Evolutionary conservation across 2,329 filamentous ascomycete genomes (phyloP), one percentile per base, ranked within the genome.

Genomic region (Sporothrix variecibatus): DNA sequence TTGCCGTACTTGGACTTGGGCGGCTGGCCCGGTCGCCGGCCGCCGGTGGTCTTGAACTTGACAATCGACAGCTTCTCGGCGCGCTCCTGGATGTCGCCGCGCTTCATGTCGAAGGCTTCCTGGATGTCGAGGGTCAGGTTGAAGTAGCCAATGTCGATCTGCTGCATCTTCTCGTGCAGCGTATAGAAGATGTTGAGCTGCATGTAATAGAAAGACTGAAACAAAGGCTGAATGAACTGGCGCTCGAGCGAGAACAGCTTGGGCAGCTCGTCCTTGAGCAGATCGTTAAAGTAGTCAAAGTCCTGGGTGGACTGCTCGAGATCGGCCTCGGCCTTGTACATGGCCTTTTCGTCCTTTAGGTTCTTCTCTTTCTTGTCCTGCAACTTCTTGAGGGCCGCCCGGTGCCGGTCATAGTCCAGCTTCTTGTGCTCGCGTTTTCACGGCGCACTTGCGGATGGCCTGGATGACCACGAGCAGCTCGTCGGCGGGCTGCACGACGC

Each of bases 131-230:
- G 87, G 1, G 93, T 93, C 71, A 99, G 88, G 82, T 99, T 93
- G 83, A 99, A 99, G 84, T 99, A 99, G 76, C 94, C 94, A 81
- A 99, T 99, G 80, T 98, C 95, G 82, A 97, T 94, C 78, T 89
- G 91, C 85, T 99, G 96, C 96, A 99, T 99, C 84, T 92, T 94
- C 84, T 98, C 95, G 82, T 99, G 96, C 72, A 99, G 87, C 0
- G 96, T 99, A 84, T 99, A 99, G 83, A 98, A 99, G 77, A 99
- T 94, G 83, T 99, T 99, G 77, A 99, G 89, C 83, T 99, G 96
- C 96, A 99, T 99, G 86, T 98, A 99, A 85, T 99, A 99, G 85
- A 99, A 99, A 11, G 94, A 97, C 82, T 98, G 96, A 87, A 99
- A 99, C 8, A 99, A 89, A 2, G 96, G 96, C 78, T 94, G 92